Evolutionary conservation across 1,284 basidiomycete species (phyloP), one percentile per base, ranked within the genome.

Genomic region (Puccinia sorghi): DNA sequence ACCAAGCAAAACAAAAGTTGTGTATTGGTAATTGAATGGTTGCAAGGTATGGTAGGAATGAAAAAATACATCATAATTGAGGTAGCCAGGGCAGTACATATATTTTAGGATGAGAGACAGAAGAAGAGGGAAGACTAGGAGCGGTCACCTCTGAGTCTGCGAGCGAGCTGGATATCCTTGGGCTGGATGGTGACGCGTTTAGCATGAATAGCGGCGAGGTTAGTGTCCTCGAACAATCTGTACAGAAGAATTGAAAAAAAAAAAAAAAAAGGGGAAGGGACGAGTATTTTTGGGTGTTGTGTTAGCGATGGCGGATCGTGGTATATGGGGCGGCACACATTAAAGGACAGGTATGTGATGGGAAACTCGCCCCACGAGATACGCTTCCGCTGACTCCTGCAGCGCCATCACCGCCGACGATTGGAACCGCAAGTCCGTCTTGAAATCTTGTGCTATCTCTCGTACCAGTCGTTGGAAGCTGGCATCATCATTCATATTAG

Each of bases 371-470:
- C 82, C 82, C 81, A 86, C 86, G 61, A 86, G 85, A 86, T 88
- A 88, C 39, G 87, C 88, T 86, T 92, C 91, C 46, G 89, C 88
- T 1, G 91, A 90, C 86, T 97, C 94, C 83, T 97, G 94, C 77
- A 97, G 85, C 1, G 95, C 95, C 80, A 94, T 84, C 74, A 92
- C 90, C 82, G 89, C 91, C 79, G 89, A 91, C 46, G 89, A 91
- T 86, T 90, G 90, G 88, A 90, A 90, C 79, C 90, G 89, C 76
- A 90, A 83, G 85, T 89, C 81, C 79, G 91, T 91, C 85, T 84
- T 84, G 82, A 84, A 84, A 84, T 90, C 89, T 78, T 84, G 83
- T 46, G 83, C 83, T 57, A 83, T 84, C 72, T 84, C 83, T 67
- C 83, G 81, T 57, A 82, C 82, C 57, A 82, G 80, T 59, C 82